Evolutionary conservation across 352 stramenopile species (phyloP).

Genomic region (Globisporangium viniferum): DNA sequence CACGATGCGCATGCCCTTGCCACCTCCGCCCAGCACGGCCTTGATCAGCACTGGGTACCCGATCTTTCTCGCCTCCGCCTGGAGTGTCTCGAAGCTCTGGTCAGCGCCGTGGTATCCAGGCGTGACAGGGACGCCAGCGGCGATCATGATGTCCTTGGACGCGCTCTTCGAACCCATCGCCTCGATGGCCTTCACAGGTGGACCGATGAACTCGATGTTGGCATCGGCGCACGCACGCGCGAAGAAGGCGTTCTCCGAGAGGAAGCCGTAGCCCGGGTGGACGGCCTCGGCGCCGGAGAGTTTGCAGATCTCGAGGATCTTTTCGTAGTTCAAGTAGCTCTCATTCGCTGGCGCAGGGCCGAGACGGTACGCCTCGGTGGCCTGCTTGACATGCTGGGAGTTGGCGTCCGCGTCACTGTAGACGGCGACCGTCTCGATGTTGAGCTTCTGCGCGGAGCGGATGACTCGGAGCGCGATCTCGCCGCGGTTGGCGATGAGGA

Average conservation of each 20-base stretch:
- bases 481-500: slow-evolving; percentile 90
- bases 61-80: slow-evolving; percentile 79
- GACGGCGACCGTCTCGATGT: slow-evolving; percentile 89
- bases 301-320: slow-evolving; percentile 73
- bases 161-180: slow-evolving; percentile 92
- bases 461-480: slow-evolving; percentile 89
- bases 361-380: slow-evolving; percentile 67
- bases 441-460: slow-evolving; percentile 79
- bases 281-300: slow-evolving; percentile 72
- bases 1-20: slow-evolving; percentile 92
- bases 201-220: slow-evolving; percentile 90
- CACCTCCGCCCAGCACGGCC: slow-evolving; percentile 86
- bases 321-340: slow-evolving; percentile 76
- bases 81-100: slow-evolving; percentile 74
- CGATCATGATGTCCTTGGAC: slow-evolving; percentile 91
- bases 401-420: slow-evolving; percentile 87
- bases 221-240: slow-evolving; percentile 58
- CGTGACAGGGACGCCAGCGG: slow-evolving; percentile 80
- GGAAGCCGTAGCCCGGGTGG: slow-evolving; percentile 90
- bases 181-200: slow-evolving; percentile 81
- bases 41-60: slow-evolving; percentile 94
- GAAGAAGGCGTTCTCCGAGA: slow-evolving; percentile 88
- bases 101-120: slow-evolving; percentile 91
- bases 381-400: slow-evolving; percentile 72
- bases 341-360: slow-evolving; percentile 64